Conservation (phyloP, 306 rosid genomes). For the Fragaria vesca region DNA sequence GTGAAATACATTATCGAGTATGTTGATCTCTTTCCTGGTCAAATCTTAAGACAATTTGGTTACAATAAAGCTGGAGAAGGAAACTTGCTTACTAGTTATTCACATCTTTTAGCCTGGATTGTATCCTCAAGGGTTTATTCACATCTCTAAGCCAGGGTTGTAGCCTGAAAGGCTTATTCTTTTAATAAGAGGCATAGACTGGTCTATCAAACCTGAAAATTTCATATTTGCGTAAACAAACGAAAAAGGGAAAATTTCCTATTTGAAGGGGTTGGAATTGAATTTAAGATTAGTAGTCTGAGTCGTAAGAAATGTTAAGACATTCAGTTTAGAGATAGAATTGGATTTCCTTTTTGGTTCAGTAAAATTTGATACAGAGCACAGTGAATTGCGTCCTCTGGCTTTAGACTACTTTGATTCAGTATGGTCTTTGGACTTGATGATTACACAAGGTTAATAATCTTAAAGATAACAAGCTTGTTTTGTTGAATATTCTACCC, state of each 20-base stretch:
- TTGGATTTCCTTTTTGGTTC: not conserved
- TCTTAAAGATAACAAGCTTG: constrained; percentile 3
- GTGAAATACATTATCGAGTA: not conserved
- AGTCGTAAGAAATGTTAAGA: not conserved
- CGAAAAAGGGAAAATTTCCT: not conserved
- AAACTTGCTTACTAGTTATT: not conserved
- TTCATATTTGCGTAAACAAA: not conserved
- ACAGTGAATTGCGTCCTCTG: not conserved
- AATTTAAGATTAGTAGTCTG: not conserved
- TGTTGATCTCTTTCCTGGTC: not conserved
- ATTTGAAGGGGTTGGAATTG: not conserved
- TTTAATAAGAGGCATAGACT: not conserved
- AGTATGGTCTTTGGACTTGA: not conserved
- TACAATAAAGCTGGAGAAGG: not conserved
- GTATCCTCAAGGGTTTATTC: not conserved
- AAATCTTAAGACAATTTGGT: not conserved
- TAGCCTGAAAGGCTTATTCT: not conserved
- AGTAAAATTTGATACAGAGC: not conserved
- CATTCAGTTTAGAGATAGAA: not conserved
- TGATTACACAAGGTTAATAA: not conserved
- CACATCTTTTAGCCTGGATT: not conserved
- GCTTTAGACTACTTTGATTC: not conserved
- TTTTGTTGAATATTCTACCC: not conserved
- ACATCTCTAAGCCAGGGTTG: not conserved
- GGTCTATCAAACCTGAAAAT: not conserved